Conservation (phyloP, 305 asterid species). For the Caryopteris hybrid region DNA sequence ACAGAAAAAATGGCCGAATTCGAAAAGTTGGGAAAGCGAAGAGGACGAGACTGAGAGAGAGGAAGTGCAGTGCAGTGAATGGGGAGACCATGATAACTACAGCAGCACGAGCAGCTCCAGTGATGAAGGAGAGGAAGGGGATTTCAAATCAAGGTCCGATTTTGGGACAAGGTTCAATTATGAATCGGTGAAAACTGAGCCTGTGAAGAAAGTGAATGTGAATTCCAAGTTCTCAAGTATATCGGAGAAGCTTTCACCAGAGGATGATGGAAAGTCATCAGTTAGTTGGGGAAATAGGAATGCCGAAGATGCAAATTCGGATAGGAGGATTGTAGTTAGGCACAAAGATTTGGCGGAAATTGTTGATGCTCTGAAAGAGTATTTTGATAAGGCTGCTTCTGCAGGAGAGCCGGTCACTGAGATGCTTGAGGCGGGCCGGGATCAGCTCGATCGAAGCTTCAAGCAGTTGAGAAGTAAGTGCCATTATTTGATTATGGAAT, state of each 20-base stretch:
- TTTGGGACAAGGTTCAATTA: slow-evolving; percentile 34
- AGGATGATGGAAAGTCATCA: slow-evolving; percentile 55
- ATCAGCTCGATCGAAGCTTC: slow-evolving; percentile 83
- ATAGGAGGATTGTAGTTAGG: slow-evolving; percentile 62
- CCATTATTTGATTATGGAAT: background rate
- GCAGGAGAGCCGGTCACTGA: slow-evolving; percentile 83
- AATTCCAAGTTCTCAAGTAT: slow-evolving; percentile 34
- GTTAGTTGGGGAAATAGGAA: slow-evolving; percentile 55
- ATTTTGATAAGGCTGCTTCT: slow-evolving; percentile 81
- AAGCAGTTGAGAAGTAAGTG: slow-evolving; percentile 79
- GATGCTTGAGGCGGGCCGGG: slow-evolving; percentile 86
- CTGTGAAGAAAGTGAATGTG: slow-evolving; percentile 13
- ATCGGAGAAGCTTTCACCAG: slow-evolving; percentile 34
- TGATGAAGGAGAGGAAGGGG: slow-evolving; percentile 39
- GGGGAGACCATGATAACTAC: slow-evolving; percentile 78
- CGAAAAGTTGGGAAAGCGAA: slow-evolving; percentile 36
- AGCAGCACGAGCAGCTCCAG: slow-evolving; percentile 46
- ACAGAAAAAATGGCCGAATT: slow-evolving; percentile 22
- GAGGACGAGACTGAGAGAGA: slow-evolving; percentile 63
- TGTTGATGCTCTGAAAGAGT: slow-evolving; percentile 62
- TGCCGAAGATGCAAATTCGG: slow-evolving; percentile 38
- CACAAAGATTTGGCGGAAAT: slow-evolving; percentile 78
- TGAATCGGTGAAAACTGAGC: slow-evolving; percentile 36
- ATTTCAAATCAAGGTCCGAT: slow-evolving; percentile 45
- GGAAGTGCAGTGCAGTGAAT: slow-evolving; percentile 88